Base-by-base conservation (phyloP, 1,139 yeast genomes). In the Entelexis sorbosivorans region DNA sequence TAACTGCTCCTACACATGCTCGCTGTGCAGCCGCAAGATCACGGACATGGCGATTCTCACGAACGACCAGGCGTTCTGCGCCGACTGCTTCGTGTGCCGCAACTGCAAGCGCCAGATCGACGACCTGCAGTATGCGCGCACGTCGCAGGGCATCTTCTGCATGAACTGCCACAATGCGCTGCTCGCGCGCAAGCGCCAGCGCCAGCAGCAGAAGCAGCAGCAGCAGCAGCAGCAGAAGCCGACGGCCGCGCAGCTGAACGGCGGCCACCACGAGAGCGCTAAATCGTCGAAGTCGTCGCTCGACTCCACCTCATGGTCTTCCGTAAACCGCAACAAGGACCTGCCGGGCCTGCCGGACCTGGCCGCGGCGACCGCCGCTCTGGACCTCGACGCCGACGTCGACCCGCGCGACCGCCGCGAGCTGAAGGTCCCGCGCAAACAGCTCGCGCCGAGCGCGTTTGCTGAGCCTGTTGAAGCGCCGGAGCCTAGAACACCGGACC, bases 1-100 rank as follows among this genome's bases (percentile, higher is more conserved):
- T 51, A 84, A 82, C 57, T 91, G 98, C 66, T 84, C 95, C 14
- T 93, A 89, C 65, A 78, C 81, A 48, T 91, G 98, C 67, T 81
- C 82, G 61, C 81, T 81, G 56, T 93, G 98, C 71, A 79, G 81
- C 50, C 84, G 85, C 64, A 86, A 88, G 66, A 91, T 91, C 57
- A 95, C 87, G 63, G 96, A 91, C 65, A 73, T 89, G 70, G 98
- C 98, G n/a, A 89, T 91, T 38, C 74, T 89, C 46, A 88, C 97
- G 1, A 96, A 96, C 22, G 94, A 71, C 59, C 94, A 86, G 64
- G 96, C 97, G 4, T 91, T 87, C 64, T 93, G 98, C 66, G 80
- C 95, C 7, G 75, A 76, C 48, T 91, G 98, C 68, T 91, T 91
- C 69, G 80, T 82, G 60, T 91, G 98, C 66, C 79, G 95, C 50